phyloP scores from a whole-genome alignment of 2,329 filamentous ascomycete species.

The Penicillium sumatraense region DNA sequence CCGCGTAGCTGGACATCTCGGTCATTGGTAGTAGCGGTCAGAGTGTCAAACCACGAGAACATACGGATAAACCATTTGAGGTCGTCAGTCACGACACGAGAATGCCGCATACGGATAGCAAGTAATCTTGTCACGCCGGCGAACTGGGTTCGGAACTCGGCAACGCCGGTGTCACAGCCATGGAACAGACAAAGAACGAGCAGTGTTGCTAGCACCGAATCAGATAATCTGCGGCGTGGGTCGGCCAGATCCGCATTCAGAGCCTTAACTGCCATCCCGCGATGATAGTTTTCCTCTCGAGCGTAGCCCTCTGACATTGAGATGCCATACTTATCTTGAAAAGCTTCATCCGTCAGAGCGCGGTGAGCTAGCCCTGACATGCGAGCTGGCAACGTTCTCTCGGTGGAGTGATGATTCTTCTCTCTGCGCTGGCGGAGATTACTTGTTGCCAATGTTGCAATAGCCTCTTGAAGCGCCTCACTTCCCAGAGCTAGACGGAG shows the following conservation, averaged over 20 bases:
- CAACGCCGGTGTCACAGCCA: slow-evolving; percentile 89
- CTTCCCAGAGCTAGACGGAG: slow-evolving; percentile 77
- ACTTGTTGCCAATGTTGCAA: slow-evolving; percentile 85
- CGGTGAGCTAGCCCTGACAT: slow-evolving; percentile 53
- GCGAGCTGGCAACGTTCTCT: slow-evolving; percentile 55
- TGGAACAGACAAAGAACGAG: slow-evolving; percentile 89
- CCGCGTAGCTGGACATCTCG: slow-evolving; percentile 79
- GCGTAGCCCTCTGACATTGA: slow-evolving; percentile 62
- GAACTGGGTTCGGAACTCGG: slow-evolving; percentile 91
- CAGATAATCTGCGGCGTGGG: slow-evolving; percentile 73
- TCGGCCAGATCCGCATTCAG: slow-evolving; percentile 85
- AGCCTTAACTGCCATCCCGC: slow-evolving; percentile 79
- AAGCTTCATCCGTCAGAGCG: slow-evolving; percentile 44
- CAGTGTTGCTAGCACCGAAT: slow-evolving; percentile 85
- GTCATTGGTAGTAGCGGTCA: slow-evolving; percentile 90
- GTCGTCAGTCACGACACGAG: slow-evolving; percentile 68
- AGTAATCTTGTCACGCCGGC: slow-evolving; percentile 91
- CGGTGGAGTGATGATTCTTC: slow-evolving; percentile 58
- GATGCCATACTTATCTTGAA: slow-evolving; percentile 47
- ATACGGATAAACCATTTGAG: slow-evolving; percentile 82
- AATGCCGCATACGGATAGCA: slow-evolving; percentile 69
- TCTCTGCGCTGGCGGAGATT: slow-evolving; percentile 81
- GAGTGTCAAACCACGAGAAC: slow-evolving; percentile 93
- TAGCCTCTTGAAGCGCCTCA: slow-evolving; percentile 86
- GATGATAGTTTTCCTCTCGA: slow-evolving; percentile 80